Evolutionary conservation across 108 stramenopile genomes (phyloP), one percentile per base, ranked within the genome.

Genomic region (Nitzschia sp.): DNA sequence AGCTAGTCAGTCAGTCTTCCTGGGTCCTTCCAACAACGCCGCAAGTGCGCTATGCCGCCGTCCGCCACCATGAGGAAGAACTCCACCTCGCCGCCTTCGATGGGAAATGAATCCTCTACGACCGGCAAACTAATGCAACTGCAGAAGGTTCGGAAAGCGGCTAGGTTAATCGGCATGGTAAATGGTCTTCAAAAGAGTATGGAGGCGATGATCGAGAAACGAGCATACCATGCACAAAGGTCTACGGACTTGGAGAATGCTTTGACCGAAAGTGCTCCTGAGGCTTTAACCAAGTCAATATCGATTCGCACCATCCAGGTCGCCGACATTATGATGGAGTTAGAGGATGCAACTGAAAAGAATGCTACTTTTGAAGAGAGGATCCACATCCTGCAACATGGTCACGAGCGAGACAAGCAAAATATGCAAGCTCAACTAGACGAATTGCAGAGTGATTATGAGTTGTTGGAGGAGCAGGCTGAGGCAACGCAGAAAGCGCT

Each of bases 131-230:
- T n/a, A n/a, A n/a, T n/a, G n/a, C n/a, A n/a, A n/a, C n/a, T n/a
- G n/a, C n/a, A n/a, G n/a, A n/a, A n/a, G n/a, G n/a, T n/a, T n/a
- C n/a, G 48, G 19, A 50, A 50, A 21, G 21, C 48, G 13, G 48
- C 48, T 50, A 8, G 48, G 4, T 50, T 50, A 21, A 22, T 50
- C 19, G 48, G 21, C 4, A 50, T 50, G 48, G 48, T 50, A n/a
- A 50, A 50, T 50, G 48, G 48, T 11, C 48, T 50, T 50, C 48
- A 50, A 21, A 50, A 11, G 21, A 50, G 48, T 22, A 50, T 50
- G 48, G 48, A 50, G 19, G 48, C 48, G 16, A 50, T 50, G 48
- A 50, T 50, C 4, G 13, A 16, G 19, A 50, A 50, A 21, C 48
- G 48, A 50, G 48, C 8, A 21, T 50, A 19, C 19, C 19, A 50